Conservation (phyloP, 2,329 filamentous ascomycete genomes). For the Blastomyces parvus region DNA sequence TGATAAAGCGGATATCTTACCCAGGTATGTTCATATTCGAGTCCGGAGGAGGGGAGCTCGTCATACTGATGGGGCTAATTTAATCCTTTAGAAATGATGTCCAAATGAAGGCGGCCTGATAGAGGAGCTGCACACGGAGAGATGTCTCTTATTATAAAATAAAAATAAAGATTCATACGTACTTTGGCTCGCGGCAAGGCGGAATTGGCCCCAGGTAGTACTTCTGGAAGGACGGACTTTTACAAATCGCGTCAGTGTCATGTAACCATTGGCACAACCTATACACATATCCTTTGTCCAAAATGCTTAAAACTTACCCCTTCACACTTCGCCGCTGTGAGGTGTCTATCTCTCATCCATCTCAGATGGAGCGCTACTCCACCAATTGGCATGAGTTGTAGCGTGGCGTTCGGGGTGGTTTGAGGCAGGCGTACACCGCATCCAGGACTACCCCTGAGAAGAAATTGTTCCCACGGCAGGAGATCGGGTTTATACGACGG, state of each 20-base stretch:
- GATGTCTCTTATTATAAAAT: background rate
- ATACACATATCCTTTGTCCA: background rate
- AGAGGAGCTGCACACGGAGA: background rate
- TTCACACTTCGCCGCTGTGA: conserved; percentile 2
- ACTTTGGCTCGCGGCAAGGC: background rate
- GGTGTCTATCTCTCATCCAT: conserved; percentile 9
- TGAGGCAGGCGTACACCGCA: conserved; percentile 9
- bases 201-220: background rate
- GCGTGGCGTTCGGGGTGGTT: conserved; percentile 5
- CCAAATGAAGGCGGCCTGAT: background rate
- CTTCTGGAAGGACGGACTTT: background rate
- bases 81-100: background rate
- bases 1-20: background rate
- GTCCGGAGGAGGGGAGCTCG: background rate
- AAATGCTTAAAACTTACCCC: background rate
- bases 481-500: conserved; percentile 10
- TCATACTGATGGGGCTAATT: background rate
- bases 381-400: conserved; percentile 13
- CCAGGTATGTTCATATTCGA: conserved; percentile 3
- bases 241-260: too few relatives aligned
- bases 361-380: conserved; percentile 12
- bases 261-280: background rate
- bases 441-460: conserved; percentile 14
- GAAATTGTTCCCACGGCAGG: conserved; percentile 15
- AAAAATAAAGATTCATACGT: background rate